Percentiles rank a stretch among this genome's conserved stretches.
Conservation (phyloP, 176 grass and related monocot species). For the Eragrostis nindensis region DNA sequence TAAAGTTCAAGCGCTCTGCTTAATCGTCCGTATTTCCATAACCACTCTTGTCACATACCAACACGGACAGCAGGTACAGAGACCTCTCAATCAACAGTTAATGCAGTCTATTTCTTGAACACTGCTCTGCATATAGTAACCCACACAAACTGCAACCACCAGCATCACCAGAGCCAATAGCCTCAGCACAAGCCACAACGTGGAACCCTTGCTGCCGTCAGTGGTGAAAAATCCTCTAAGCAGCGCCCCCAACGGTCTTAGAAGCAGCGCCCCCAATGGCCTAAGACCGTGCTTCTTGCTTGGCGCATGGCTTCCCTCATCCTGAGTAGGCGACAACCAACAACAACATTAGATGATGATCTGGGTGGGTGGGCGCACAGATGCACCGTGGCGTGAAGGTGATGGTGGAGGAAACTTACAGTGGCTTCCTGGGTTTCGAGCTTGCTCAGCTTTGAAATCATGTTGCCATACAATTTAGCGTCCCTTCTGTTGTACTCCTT, state of each 20-base stretch:
- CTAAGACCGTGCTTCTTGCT: constrained; percentile 46
- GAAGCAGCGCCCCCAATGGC: constrained; percentile 26
- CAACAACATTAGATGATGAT: background rate
- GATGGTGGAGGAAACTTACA: constrained; percentile 30
- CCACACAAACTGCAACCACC: constrained; percentile 44
- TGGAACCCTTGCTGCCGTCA: constrained; percentile 40
- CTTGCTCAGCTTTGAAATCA: constrained; percentile 60
- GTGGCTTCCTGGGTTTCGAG: constrained; percentile 25
- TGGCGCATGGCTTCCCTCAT: background rate
- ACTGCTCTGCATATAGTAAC: constrained; percentile 45
- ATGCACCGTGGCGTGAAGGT: background rate
- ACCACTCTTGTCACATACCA: background rate
- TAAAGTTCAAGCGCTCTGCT: background rate
- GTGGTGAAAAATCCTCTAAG: constrained; percentile 35
- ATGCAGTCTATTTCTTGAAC: constrained; percentile 48
- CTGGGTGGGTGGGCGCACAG: background rate
- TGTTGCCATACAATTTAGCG: constrained; percentile 66
- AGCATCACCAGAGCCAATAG: constrained; percentile 47
- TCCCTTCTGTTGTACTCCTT: constrained; percentile 64
- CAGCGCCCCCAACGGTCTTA: constrained; percentile 25
- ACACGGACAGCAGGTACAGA: background rate
- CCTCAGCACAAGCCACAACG: constrained; percentile 46
- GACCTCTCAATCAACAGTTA: constrained; percentile 38
- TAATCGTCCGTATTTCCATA: background rate
- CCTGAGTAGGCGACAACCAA: constrained; percentile 28